phyloP scores from a whole-genome alignment of 164 flowering plant species.

The Malania oleifera region DNA sequence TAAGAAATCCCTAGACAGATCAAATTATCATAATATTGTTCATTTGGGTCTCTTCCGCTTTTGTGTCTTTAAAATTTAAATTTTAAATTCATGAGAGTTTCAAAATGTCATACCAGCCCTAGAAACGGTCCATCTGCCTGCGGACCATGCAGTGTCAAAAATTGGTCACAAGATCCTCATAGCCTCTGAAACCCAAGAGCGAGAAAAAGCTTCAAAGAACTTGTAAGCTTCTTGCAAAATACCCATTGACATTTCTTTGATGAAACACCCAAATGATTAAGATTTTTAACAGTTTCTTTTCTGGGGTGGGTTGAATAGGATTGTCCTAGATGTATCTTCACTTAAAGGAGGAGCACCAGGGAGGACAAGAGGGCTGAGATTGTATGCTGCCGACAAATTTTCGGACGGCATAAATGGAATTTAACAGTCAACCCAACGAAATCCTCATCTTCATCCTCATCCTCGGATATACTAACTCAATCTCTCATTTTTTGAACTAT shows the following conservation, averaged over 20 bases:
- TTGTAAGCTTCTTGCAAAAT: conserved; percentile 29
- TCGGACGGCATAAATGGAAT: conserved; percentile 30
- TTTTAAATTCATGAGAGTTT: background rate
- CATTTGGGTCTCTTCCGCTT: background rate
- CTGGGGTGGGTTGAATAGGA: conserved; percentile 33
- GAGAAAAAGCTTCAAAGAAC: conserved; percentile 33
- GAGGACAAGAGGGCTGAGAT: conserved; percentile 71
- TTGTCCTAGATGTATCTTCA: conserved; percentile 63
- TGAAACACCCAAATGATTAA: too few species aligned
- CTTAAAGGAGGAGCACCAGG: conserved; percentile 92
- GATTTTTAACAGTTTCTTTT: background rate
- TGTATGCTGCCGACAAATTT: conserved; percentile 36
- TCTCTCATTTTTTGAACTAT: too few species aligned
- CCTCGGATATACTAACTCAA: conserved; percentile 9
- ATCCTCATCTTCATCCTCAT: too few species aligned
- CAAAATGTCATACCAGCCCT: conserved; percentile 23
- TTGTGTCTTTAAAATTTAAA: background rate
- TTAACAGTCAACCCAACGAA: conserved; percentile 19
- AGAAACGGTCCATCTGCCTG: conserved; percentile 28
- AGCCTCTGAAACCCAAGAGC: conserved; percentile 27
- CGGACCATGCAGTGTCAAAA: conserved; percentile 32
- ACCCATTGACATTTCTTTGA: background rate
- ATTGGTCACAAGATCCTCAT: conserved; percentile 42
- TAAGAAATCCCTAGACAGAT: conserved; percentile 20
- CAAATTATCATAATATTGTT: background rate